A percentile compares a stretch with the other conserved stretches of the same genome.
phyloP scores from a whole-genome alignment of 1,284 basidiomycete species.

The Sanguinoderma infundibulare region DNA sequence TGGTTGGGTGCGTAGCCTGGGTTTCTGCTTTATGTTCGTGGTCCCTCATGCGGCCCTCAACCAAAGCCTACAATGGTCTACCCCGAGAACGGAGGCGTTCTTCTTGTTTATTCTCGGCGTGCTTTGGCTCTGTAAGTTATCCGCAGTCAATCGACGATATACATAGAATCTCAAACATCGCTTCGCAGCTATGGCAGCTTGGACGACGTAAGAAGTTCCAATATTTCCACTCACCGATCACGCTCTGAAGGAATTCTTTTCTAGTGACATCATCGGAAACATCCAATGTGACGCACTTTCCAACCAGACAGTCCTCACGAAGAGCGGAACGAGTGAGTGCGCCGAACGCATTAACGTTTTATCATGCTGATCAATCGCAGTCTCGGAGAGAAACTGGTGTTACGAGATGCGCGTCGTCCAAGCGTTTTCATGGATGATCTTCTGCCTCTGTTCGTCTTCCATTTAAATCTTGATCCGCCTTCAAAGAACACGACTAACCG shows the following conservation, averaged over 20 bases:
- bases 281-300: constrained; percentile 63
- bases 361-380: constrained; percentile 40
- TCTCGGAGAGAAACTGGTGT: constrained; percentile 60
- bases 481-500: not conserved
- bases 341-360: not conserved
- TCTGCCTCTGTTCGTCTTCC: constrained; percentile 56
- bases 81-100: constrained; percentile 63
- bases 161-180: not conserved
- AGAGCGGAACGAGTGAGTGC: constrained; percentile 57
- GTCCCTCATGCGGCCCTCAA: not conserved
- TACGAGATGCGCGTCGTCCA: constrained; percentile 80
- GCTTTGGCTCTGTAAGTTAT: constrained; percentile 67
- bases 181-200: constrained; percentile 67
- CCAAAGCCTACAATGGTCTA: constrained; percentile 66
- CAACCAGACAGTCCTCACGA: constrained; percentile 52
- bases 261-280: constrained; percentile 70
- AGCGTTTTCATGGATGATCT: constrained; percentile 78
- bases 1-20: constrained; percentile 28
- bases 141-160: not conserved
- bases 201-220: constrained; percentile 61
- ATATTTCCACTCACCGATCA: constrained; percentile 6
- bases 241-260: not conserved
- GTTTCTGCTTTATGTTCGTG: not conserved
- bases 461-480: not conserved
- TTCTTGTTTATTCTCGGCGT: constrained; percentile 58